Conservation (phyloP, 2,329 filamentous ascomycete genomes). For the Cercospora sp. region DNA sequence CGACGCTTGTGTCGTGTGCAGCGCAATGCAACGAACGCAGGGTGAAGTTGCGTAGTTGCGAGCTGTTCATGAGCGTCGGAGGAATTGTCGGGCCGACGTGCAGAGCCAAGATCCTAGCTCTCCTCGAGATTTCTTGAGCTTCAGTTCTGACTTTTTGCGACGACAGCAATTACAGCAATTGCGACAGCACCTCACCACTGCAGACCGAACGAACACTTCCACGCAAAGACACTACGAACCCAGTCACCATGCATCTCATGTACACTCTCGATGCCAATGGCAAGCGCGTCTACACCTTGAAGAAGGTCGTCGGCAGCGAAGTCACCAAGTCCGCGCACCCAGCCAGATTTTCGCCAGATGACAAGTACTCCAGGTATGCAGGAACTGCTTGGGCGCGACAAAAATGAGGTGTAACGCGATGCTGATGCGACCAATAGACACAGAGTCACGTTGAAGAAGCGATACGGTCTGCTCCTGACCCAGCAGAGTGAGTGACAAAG, state of each 20-base stretch:
- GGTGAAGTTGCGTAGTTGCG: slow-evolving; percentile 12
- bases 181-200: background rate
- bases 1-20: background rate
- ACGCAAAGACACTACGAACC: background rate
- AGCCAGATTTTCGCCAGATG: slow-evolving; percentile 93
- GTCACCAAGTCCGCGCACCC: slow-evolving; percentile 97
- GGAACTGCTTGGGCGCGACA: background rate
- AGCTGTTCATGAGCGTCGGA: slow-evolving; percentile 12
- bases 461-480: slow-evolving; percentile 83
- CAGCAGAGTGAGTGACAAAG: slow-evolving; percentile 55
- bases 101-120: background rate
- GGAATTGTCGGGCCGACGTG: background rate
- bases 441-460: slow-evolving; percentile 90
- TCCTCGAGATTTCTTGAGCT: slow-evolving; percentile 8
- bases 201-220: background rate
- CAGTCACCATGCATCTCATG: slow-evolving; percentile 67
- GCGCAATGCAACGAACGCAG: background rate
- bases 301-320: slow-evolving; percentile 78
- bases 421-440: slow-evolving; percentile 57
- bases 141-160: slow-evolving; percentile 8
- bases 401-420: background rate
- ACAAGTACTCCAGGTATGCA: slow-evolving; percentile 82
- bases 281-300: slow-evolving; percentile 91
- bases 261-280: slow-evolving; percentile 81
- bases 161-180: background rate